Conservation (phyloP, 176 grass and related monocot genomes). For the Zea mays region DNA sequence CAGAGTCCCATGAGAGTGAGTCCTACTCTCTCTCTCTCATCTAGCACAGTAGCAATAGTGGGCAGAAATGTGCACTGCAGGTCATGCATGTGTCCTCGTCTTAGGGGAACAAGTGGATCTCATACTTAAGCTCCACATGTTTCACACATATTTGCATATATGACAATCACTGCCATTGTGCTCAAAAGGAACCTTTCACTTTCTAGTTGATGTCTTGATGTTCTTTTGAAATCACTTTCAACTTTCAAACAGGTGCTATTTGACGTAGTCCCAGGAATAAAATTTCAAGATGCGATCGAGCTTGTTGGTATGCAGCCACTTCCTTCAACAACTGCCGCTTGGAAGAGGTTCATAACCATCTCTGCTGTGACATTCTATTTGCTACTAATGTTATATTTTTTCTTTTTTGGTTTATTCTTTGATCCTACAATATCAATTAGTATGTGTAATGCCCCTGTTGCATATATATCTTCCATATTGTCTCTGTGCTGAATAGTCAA, state of each 20-base stretch:
- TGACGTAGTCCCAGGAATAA: constrained; percentile 84
- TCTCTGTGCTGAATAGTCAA: constrained; percentile 13
- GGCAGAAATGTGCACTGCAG: background rate
- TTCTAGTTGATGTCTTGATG: constrained; percentile 1
- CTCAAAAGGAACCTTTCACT: constrained; percentile 10
- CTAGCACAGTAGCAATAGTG: background rate
- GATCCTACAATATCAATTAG: constrained; percentile 2
- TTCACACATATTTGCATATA: constrained; percentile 29
- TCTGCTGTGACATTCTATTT: constrained; percentile 18
- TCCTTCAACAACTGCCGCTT: constrained; percentile 63
- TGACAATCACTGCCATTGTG: background rate
- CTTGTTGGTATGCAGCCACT: constrained; percentile 82
- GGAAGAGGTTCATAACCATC: constrained; percentile 70
- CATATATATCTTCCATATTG: constrained; percentile 26
- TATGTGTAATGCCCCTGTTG: constrained; percentile 17
- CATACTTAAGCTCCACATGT: constrained; percentile 28
- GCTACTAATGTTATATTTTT: constrained; percentile 1
- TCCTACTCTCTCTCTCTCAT: constrained; percentile 5
- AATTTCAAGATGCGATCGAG: constrained; percentile 82
- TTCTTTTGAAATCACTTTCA: constrained; percentile 11
- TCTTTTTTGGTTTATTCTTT: background rate
- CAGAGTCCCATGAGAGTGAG: constrained; percentile 88
- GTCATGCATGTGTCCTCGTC: background rate
- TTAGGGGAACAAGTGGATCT: constrained; percentile 1
- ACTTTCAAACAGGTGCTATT: constrained; percentile 68